A percentile compares a stretch with the other conserved stretches of the same genome.
These are phyloP conservation scores for Colletotrichum sp. DNA, from an alignment of 2,329 filamentous ascomycete genomes.

Conservation along the genomic window DNA sequence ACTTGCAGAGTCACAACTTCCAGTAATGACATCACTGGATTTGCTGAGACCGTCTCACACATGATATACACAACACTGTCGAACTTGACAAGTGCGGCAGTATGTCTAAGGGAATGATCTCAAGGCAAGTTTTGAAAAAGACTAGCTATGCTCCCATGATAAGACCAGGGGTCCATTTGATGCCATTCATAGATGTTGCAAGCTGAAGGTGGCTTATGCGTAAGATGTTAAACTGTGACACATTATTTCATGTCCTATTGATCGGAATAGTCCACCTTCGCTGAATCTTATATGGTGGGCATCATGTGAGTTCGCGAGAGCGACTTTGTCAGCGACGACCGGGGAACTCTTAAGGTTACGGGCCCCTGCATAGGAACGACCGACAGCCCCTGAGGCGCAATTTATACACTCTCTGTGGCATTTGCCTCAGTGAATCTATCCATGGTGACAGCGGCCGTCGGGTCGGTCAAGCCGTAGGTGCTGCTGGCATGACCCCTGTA, in stretches of 20 bases:
- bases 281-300: background rate
- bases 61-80: background rate
- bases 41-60: background rate
- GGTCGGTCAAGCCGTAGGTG: background rate
- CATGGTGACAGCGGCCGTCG: background rate
- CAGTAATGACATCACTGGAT: background rate
- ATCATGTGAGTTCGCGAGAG: background rate
- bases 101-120: background rate
- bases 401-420: background rate
- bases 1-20: background rate
- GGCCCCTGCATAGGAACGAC: background rate
- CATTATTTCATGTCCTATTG: background rate
- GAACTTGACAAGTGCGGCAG: background rate
- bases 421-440: background rate
- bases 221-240: background rate
- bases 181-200: background rate
- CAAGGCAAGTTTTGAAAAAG: fast-evolving
- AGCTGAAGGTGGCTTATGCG: background rate
- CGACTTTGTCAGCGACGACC: background rate
- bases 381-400: background rate
- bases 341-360: background rate
- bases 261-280: background rate
- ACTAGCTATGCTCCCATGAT: fast-evolving
- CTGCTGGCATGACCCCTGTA: background rate
- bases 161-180: background rate